phyloP scores from a whole-genome alignment of 495 filamentous ascomycete genomes.

The Cetradonia linearis region DNA sequence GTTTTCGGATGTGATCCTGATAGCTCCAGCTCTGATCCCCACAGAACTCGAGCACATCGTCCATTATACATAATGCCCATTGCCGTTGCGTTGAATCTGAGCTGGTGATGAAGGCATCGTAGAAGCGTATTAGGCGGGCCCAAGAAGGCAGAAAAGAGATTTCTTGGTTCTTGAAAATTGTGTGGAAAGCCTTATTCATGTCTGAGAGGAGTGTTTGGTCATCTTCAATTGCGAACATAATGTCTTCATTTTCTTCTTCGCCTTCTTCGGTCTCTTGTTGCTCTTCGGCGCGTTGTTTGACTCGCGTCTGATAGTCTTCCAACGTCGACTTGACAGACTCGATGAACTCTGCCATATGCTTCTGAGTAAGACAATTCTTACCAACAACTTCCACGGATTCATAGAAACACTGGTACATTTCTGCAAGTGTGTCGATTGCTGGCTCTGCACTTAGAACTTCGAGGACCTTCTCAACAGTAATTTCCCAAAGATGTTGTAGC shows the following conservation, averaged over 20 bases:
- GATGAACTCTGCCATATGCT: slow-evolving; percentile 81
- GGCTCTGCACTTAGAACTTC: slow-evolving; percentile 94
- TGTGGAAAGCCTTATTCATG: slow-evolving; percentile 99
- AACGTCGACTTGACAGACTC: slow-evolving; percentile 71
- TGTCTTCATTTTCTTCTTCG: slow-evolving; percentile 72
- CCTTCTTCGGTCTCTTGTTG: slow-evolving; percentile 64
- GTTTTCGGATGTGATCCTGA: slow-evolving; percentile 71
- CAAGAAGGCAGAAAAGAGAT: slow-evolving; percentile 73
- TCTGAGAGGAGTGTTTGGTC: slow-evolving; percentile 94
- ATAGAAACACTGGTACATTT: slow-evolving; percentile 99
- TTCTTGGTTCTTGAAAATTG: slow-evolving; percentile 93
- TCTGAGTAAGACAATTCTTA: slow-evolving; percentile 61
- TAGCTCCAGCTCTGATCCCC: slow-evolving; percentile 74
- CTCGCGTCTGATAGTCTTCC: slow-evolving; percentile 82
- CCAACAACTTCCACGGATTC: slow-evolving; percentile 94
- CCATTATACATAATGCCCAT: slow-evolving; percentile 97
- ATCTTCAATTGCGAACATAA: slow-evolving; percentile 86
- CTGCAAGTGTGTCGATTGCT: slow-evolving; percentile 88
- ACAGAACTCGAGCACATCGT: slow-evolving; percentile 97
- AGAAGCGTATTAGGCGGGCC: slow-evolving; percentile 74
- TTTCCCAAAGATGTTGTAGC: slow-evolving; percentile 69
- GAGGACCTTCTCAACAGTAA: slow-evolving; percentile 78
- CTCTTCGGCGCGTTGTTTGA: slow-evolving; percentile 69
- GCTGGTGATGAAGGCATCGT: slow-evolving; percentile 75
- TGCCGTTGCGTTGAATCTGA: slow-evolving; percentile 84